Conservation (phyloP, 164 flowering plant genomes). For the Vitis vinifera region ASM3070453v1 NC_081822.1:23942001-23942500, state of each 20-base stretch:
- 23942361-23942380: conserved; percentile 6
- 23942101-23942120: background rate
- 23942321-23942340: conserved; percentile 24
- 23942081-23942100: too few relatives aligned
- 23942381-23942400: conserved; percentile 47
- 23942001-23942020: conserved; percentile 58
- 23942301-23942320: background rate
- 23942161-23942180: conserved; percentile 11
- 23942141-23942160: background rate
- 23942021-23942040: conserved; percentile 47
- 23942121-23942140: background rate
- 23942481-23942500: conserved; percentile 73
- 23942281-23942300: conserved; percentile 2
- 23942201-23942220: conserved; percentile 20
- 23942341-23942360: conserved; percentile 7
- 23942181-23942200: conserved; percentile 8
- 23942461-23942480: conserved; percentile 28
- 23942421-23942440: conserved; percentile 72
- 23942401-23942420: conserved; percentile 85
- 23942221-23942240: background rate
- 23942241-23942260: too few relatives aligned
- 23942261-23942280: too few relatives aligned
- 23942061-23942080: background rate
- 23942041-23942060: conserved; percentile 19
- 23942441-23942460: conserved; percentile 60